Base-by-base conservation (phyloP, 352 stramenopile species). In the Pilasporangium apinafurcum region DNA sequence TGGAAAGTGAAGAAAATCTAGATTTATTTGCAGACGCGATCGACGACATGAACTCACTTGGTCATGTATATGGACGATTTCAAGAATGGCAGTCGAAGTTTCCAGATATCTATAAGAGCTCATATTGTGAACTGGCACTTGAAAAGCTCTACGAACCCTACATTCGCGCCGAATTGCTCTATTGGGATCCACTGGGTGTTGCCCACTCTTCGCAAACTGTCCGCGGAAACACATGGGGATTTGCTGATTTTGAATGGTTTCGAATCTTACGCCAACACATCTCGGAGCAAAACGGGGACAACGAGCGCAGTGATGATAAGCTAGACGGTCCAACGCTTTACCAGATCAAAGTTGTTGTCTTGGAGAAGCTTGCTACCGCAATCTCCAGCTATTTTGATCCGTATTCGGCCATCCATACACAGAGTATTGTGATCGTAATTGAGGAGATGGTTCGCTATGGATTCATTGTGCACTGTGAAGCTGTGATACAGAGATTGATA, bases 61-160 rank as follows among this genome's bases (percentile, higher is more conserved):
- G 66, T 7, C 55, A 51, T n/a, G 78, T 88, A 2, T 78, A 76
- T 16, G 57, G 53, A 4, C 65, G 63, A 31, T 91, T 91, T 18
- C 65, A 83, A 20, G 70, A 85, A 36, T 91, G 78, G 78, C 76
- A 82, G 39, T 36, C 40, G 6, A 84, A 79, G 41, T 91, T 87
- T 25, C 73, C 78, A 0, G 43, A 73, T n/a, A 57, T 86, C 0
- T 88, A 91, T 52, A 68, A 82, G 39, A 68, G 63, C 14, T 59
- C 62, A 6, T 91, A 78, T 51, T 78, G 70, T 21, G 62, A 83
- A 32, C 32, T 91, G 17, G 71, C 74, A 2, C 44, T 74, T 33
- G 56, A 67, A 10, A 88, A 83, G 41, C 37, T 91, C 8, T 83
- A 73, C 29, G 64, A 62, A 14, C 68, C 75, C 2, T 91, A 80